These are phyloP conservation scores for Leptographium procerum DNA, from an alignment of 2,329 filamentous ascomycete species.

Conservation along the genomic window DNA sequence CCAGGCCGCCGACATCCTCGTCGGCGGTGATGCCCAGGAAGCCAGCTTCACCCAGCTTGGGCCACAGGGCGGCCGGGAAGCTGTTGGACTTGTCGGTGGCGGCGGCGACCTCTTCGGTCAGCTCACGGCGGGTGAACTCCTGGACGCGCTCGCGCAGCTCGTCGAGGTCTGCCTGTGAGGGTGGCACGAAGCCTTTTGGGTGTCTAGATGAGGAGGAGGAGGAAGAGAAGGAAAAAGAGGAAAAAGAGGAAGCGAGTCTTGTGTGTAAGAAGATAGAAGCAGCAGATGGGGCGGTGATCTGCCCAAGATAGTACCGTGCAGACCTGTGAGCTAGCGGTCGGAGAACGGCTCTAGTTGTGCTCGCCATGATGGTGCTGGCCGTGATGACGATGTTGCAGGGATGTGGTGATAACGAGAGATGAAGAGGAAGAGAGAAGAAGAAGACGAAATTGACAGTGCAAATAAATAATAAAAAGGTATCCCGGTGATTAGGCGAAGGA, in stretches of 20 bases:
- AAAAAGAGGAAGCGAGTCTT: too few relatives aligned
- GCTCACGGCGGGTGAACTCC: slow-evolving; percentile 82
- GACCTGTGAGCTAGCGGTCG: too few relatives aligned
- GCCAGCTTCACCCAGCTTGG: slow-evolving; percentile 81
- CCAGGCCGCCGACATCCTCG: slow-evolving; percentile 80
- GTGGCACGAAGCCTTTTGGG: slow-evolving; percentile 53
- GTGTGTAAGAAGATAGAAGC: too few relatives aligned
- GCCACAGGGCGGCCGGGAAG: slow-evolving; percentile 88
- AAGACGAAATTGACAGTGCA: background rate
- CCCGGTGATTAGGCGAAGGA: too few relatives aligned
- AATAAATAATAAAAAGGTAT: too few relatives aligned
- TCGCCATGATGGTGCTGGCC: background rate
- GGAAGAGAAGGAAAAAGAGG: background rate
- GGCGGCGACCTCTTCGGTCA: slow-evolving; percentile 70
- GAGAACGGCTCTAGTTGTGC: background rate
- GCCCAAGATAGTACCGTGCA: too few relatives aligned
- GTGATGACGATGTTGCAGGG: too few relatives aligned
- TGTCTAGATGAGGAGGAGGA: slow-evolving; percentile 48
- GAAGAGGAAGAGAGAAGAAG: background rate
- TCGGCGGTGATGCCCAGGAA: slow-evolving; percentile 90
- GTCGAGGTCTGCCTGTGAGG: slow-evolving; percentile 59
- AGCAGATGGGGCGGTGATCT: too few relatives aligned
- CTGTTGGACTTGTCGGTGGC: slow-evolving; percentile 75
- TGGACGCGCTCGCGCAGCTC: slow-evolving; percentile 77
- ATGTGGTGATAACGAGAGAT: background rate